Conservation (phyloP, 352 stramenopile genomes). For the Chrysophaeum taylorii region DNA sequence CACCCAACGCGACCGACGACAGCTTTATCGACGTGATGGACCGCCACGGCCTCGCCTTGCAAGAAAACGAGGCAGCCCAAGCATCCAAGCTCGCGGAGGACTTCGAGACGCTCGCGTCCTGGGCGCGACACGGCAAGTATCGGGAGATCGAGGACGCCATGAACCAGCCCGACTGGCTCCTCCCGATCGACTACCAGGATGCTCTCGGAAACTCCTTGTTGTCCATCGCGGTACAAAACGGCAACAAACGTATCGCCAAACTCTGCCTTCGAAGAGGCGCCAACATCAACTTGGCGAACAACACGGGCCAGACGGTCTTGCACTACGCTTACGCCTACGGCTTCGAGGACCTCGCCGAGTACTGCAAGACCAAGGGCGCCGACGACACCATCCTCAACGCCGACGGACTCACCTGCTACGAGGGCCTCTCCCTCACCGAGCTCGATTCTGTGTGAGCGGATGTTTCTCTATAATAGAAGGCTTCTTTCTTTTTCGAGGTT, state of each 20-base stretch:
- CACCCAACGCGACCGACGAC: slow-evolving; percentile 29
- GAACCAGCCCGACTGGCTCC: slow-evolving; percentile 71
- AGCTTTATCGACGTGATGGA: slow-evolving; percentile 30
- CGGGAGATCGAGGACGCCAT: slow-evolving; percentile 62
- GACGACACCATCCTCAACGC: slow-evolving; percentile 75
- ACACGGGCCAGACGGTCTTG: slow-evolving; percentile 77
- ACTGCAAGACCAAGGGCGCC: slow-evolving; percentile 84
- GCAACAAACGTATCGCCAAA: slow-evolving; percentile 87
- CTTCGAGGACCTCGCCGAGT: slow-evolving; percentile 82
- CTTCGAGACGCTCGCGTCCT: slow-evolving; percentile 72
- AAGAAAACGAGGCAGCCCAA: slow-evolving; percentile 60
- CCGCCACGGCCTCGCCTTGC: slow-evolving; percentile 30
- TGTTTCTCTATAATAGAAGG: no score
- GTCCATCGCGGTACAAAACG: slow-evolving; percentile 83
- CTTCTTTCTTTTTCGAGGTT: no score
- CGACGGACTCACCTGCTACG: slow-evolving; percentile 84
- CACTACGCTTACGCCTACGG: slow-evolving; percentile 85
- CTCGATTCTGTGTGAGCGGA: no score
- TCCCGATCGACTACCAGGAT: slow-evolving; percentile 80
- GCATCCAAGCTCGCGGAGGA: slow-evolving; percentile 67
- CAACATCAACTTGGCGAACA: slow-evolving; percentile 82
- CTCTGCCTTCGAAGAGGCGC: slow-evolving; percentile 76
- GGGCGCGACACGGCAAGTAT: slow-evolving; percentile 75
- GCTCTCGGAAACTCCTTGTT: slow-evolving; percentile 79
- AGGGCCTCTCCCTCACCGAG: slow-evolving; percentile 71